These are phyloP conservation scores for Trichosanthes truncata DNA, from an alignment of 306 rosid genomes.

Conservation along the genomic window DNA sequence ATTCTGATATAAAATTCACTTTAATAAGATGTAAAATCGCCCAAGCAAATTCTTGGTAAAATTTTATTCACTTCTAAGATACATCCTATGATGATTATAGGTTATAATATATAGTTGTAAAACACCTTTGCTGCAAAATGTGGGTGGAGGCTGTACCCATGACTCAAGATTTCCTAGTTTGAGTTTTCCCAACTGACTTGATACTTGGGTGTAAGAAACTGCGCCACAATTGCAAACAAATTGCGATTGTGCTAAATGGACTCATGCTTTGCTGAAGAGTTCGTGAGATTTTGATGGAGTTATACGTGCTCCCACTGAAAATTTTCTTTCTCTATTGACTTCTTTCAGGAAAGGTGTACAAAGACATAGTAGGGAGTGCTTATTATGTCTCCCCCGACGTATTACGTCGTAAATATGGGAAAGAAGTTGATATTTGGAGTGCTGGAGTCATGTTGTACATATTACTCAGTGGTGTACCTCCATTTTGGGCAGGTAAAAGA, in stretches of 20 bases:
- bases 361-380: conserved; percentile 60
- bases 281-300: neutral
- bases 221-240: neutral
- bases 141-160: neutral
- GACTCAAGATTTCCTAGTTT: neutral
- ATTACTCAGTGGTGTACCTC: conserved; percentile 63
- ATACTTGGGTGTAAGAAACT: neutral
- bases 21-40: neutral
- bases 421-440: conserved; percentile 65
- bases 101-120: neutral
- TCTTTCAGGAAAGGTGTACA: conserved; percentile 44
- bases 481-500: conserved; percentile 79
- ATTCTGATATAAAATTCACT: neutral
- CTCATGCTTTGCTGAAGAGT: neutral
- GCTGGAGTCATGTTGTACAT: conserved; percentile 60
- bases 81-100: neutral
- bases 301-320: neutral
- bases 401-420: conserved; percentile 50
- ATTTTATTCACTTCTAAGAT: neutral
- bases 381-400: conserved; percentile 70
- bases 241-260: neutral
- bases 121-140: neutral
- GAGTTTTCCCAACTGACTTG: neutral
- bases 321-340: neutral
- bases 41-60: neutral